Conservation (phyloP, 345 rosid species). For the Populus deltoides region DNA sequence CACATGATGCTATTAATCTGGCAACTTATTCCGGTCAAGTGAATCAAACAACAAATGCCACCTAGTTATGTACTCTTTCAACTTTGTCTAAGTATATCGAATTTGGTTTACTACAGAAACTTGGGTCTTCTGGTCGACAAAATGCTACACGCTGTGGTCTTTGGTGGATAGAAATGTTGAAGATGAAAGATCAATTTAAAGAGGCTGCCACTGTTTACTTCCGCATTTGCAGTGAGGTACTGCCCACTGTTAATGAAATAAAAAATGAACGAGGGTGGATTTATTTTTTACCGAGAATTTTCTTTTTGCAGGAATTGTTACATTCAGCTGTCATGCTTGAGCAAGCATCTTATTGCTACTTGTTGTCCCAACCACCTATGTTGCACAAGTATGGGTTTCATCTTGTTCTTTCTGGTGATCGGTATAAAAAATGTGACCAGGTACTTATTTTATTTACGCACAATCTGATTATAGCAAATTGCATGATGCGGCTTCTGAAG, state of each 20-base stretch:
- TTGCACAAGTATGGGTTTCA: slow-evolving; percentile 95
- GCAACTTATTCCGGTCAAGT: neutral
- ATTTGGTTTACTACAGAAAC: slow-evolving; percentile 49
- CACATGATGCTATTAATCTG: neutral
- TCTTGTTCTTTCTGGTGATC: slow-evolving; percentile 96
- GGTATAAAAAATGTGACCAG: slow-evolving; percentile 90
- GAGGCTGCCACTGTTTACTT: slow-evolving; percentile 96
- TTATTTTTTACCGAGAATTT: slow-evolving; percentile 11
- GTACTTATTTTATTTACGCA: slow-evolving; percentile 37
- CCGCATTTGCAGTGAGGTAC: slow-evolving; percentile 91
- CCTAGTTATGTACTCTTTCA: neutral
- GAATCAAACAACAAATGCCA: neutral
- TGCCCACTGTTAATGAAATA: slow-evolving; percentile 17
- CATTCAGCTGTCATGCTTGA: slow-evolving; percentile 98
- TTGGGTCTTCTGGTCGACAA: slow-evolving; percentile 70
- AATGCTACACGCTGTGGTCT: slow-evolving; percentile 93
- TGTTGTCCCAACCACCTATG: slow-evolving; percentile 87
- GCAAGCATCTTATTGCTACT: slow-evolving; percentile 97
- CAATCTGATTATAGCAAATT: neutral
- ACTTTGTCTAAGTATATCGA: neutral
- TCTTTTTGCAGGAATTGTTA: slow-evolving; percentile 62
- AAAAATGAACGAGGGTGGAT: neutral
- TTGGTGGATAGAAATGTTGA: slow-evolving; percentile 98
- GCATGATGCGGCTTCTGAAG: slow-evolving; percentile 24
- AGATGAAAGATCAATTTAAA: slow-evolving; percentile 75